Conservation (phyloP, 2,329 filamentous ascomycete genomes). For the Fusarium keratoplasticum region DNA sequence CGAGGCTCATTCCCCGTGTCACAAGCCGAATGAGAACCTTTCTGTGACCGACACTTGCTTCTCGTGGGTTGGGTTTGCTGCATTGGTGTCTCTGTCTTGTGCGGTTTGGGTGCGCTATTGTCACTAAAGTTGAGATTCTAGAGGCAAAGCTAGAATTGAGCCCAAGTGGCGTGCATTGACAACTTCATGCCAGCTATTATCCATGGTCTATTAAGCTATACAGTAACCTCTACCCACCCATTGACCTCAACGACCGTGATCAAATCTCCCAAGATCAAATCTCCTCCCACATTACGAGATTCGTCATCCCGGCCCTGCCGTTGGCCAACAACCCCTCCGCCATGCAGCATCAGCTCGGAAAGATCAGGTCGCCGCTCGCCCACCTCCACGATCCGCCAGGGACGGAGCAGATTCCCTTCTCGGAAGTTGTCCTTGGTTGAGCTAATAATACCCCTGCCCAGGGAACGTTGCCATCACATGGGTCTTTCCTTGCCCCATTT, state of each 20-base stretch:
- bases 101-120: background rate
- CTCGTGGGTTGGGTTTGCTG: background rate
- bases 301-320: background rate
- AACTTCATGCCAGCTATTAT: background rate
- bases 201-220: background rate
- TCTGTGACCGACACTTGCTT: background rate
- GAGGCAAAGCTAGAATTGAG: background rate
- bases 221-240: background rate
- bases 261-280: background rate
- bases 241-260: background rate
- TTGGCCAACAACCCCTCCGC: background rate
- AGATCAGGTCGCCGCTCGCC: background rate
- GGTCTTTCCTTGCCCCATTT: constrained; percentile 1
- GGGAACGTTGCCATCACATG: constrained; percentile 24
- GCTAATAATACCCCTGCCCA: constrained; percentile 23
- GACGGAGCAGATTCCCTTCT: constrained; percentile 34
- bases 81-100: background rate
- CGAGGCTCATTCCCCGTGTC: constrained; percentile 33
- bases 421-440: constrained; percentile 19
- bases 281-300: background rate
- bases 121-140: background rate
- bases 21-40: constrained; percentile 27
- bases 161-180: background rate
- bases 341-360: background rate
- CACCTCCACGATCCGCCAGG: constrained; percentile 24